Evolutionary conservation across 495 filamentous ascomycete species (phyloP).

Genomic region (Tuber indicum): DNA sequence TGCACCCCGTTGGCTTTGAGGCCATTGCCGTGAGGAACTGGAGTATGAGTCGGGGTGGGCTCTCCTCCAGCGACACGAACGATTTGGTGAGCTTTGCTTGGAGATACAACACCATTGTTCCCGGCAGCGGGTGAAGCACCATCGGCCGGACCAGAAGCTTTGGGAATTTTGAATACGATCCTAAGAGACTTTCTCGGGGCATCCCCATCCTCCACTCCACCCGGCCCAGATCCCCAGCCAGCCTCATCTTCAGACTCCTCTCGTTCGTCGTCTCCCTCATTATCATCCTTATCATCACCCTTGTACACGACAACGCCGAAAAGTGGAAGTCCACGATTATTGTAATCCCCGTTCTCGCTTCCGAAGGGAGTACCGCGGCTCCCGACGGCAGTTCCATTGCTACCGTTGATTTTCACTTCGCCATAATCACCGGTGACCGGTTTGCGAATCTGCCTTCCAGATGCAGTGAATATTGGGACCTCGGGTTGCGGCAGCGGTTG

Average conservation of each 20-base stretch:
- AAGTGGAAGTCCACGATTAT: not conserved
- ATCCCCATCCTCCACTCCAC: slow-evolving; percentile 35
- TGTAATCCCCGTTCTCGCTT: slow-evolving; percentile 26
- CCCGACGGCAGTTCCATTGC: slow-evolving; percentile 33
- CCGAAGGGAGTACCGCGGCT: slow-evolving; percentile 26
- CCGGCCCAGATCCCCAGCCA: slow-evolving; percentile 40
- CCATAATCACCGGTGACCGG: slow-evolving; percentile 67
- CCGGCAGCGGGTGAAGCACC: not conserved
- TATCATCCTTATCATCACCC: slow-evolving; percentile 35
- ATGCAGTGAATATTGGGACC: slow-evolving; percentile 80
- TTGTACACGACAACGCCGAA: slow-evolving; percentile 3
- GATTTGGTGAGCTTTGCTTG: slow-evolving; percentile 1
- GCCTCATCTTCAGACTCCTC: slow-evolving; percentile 40
- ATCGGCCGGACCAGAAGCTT: not conserved
- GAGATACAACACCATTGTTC: not conserved
- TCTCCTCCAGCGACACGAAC: not conserved
- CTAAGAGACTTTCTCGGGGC: slow-evolving; percentile 34
- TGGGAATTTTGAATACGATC: slow-evolving; percentile 39
- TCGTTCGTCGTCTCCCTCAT: slow-evolving; percentile 51
- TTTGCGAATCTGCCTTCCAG: slow-evolving; percentile 72
- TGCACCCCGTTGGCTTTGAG: not conserved
- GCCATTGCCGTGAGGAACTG: not conserved
- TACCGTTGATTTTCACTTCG: slow-evolving; percentile 37
- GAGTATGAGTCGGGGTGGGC: not conserved
- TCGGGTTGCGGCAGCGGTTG: slow-evolving; percentile 39